Evolutionary conservation across 495 filamentous ascomycete species (phyloP), one percentile per base, ranked within the genome.

Genomic region (Penicillium mononematosum): DNA sequence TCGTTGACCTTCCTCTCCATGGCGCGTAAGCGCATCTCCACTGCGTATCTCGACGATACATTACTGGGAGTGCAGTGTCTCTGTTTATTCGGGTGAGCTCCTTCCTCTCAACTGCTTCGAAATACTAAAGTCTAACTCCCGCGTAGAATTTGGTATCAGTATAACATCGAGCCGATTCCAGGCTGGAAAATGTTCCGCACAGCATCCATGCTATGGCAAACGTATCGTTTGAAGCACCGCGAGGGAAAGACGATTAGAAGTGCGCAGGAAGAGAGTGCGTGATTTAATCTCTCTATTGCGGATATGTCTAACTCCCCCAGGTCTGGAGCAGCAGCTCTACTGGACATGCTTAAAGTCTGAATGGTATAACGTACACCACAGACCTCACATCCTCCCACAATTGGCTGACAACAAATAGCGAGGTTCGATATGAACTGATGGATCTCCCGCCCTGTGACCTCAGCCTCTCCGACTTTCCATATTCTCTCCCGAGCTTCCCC

Each of bases 321-420:
- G 67, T 58, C 57, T 75, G 22, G 70, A 72, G 52, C 72, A 75
- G 50, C 64, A 70, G 27, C 66, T 75, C 11, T 75, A 75, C 55
- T 75, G 72, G 72, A 75, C 72, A 32, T 73, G 70, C 39, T 65
- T 75, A 29, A 75, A 75, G 55, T 70, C 72, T 8, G 70, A 73
- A 66, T 75, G 71, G 65, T 68, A 53, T 24, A 11, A 7, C 6
- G 43, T 34, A 55, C 22, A 29, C 44, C 44, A 55, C 22, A 50
- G 1, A 34, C 25, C 54, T 19, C 25, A 32, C 25, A 44, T 32
- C 25, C 41, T 11, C 48, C 41, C 29, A 27, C 9, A 43, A 19
- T 3, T 20, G 12, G 11, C 25, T 43, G 34, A 59, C 52, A 27
- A 50, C 16, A 4, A 34, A 36, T 31, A 68, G 65, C 41, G 72